Percentiles rank a stretch among this genome's conserved stretches.
Evolutionary conservation across 1,284 basidiomycete species (phyloP).

Genomic region (Ceratobasidium sp.): DNA sequence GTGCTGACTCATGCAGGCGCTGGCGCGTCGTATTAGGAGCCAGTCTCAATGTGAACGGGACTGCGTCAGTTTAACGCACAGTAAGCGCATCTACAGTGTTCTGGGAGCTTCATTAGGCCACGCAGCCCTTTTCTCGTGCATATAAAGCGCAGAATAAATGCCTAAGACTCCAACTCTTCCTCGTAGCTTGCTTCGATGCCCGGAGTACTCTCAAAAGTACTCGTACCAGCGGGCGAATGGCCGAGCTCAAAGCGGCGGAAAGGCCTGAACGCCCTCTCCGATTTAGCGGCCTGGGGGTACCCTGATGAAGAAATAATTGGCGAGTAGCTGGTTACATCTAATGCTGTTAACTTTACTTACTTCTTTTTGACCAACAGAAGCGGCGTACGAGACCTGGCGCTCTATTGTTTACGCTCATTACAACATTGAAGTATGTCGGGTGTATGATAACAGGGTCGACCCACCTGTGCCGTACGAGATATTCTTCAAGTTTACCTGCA

Average conservation of each 20-base stretch:
- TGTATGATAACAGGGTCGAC: slow-evolving; percentile 53
- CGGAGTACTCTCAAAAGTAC: not conserved
- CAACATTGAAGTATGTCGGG: slow-evolving; percentile 48
- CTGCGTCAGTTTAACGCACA: not conserved
- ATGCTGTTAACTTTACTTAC: too few relatives aligned
- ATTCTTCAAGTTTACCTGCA: slow-evolving; percentile 58
- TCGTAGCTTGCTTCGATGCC: not conserved
- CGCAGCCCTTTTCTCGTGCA: not conserved
- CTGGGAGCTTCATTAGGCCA: not conserved
- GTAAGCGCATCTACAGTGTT: not conserved
- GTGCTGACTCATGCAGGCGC: slow-evolving; percentile 9
- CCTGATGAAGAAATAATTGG: not conserved
- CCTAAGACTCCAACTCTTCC: not conserved
- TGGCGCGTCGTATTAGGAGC: not conserved
- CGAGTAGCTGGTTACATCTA: too few relatives aligned
- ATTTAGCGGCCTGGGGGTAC: not conserved
- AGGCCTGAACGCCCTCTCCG: not conserved
- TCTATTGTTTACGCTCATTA: not conserved
- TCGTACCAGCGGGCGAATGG: not conserved
- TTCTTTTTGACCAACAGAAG: not conserved
- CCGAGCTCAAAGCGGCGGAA: not conserved
- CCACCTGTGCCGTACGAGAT: slow-evolving; percentile 55
- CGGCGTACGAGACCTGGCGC: not conserved
- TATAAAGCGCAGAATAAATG: not conserved
- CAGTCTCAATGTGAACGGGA: not conserved